A percentile compares a stretch with the other conserved stretches of the same genome.
phyloP scores from a whole-genome alignment of 164 flowering plant genomes.

The Vitis cinerea region DNA sequence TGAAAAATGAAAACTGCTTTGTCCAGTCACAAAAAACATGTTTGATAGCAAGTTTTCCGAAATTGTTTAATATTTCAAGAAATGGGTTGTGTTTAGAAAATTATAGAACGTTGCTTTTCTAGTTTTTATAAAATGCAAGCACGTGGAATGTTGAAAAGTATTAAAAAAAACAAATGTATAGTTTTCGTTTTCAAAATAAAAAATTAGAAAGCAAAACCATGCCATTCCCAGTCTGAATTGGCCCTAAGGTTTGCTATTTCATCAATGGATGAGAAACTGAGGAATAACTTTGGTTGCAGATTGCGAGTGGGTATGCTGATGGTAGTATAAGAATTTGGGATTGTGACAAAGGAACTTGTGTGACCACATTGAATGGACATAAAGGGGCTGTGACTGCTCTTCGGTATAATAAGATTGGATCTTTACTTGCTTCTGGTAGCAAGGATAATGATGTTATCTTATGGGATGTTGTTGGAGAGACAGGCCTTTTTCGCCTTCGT shows the following conservation, averaged over 20 bases:
- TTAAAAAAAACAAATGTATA: too few species aligned
- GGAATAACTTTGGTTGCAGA: constrained; percentile 36
- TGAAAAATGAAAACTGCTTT: too few species aligned
- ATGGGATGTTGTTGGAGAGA: constrained; percentile 95
- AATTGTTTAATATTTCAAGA: too few species aligned
- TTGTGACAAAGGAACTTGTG: constrained; percentile 67
- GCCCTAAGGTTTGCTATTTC: not conserved
- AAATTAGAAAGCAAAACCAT: not conserved
- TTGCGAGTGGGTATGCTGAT: constrained; percentile 93
- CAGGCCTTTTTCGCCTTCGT: constrained; percentile 86
- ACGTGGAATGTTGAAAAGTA: too few species aligned
- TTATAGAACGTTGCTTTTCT: too few species aligned
- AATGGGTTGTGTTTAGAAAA: too few species aligned
- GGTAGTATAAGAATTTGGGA: constrained; percentile 97
- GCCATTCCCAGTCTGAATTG: not conserved
- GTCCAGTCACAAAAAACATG: too few species aligned
- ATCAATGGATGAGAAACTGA: not conserved
- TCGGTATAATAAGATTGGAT: constrained; percentile 66
- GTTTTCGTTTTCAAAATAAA: too few species aligned
- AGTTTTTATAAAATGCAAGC: too few species aligned
- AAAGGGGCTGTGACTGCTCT: constrained; percentile 78
- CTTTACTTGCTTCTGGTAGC: constrained; percentile 92
- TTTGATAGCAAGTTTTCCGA: too few species aligned
- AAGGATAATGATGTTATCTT: constrained; percentile 85
- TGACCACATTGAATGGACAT: constrained; percentile 87